These are phyloP conservation scores for Cladosporium oxysporum DNA, from an alignment of 2,329 filamentous ascomycete species.

Conservation along the genomic window DNA sequence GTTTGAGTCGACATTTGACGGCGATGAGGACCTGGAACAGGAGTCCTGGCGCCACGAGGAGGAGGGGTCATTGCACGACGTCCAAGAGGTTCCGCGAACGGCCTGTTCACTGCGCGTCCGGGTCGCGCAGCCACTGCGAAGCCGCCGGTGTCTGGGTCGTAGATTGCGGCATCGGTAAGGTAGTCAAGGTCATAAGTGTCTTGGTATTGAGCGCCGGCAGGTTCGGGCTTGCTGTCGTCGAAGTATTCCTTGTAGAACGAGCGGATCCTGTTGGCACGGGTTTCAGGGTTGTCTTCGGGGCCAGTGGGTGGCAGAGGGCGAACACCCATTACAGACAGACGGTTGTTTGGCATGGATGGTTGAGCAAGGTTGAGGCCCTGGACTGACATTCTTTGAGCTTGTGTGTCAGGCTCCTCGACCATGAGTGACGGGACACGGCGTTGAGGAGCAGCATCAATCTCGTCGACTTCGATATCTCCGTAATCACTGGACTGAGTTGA, in stretches of 20 bases:
- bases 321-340: conserved; percentile 61
- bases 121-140: conserved; percentile 44
- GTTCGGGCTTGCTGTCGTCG: conserved; percentile 69
- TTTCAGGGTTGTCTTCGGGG: conserved; percentile 87
- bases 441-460: conserved; percentile 24
- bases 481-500: conserved; percentile 33
- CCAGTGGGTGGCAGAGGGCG: conserved; percentile 80
- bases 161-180: conserved; percentile 61
- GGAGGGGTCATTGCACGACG: conserved; percentile 96
- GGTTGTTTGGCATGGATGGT: conserved; percentile 29
- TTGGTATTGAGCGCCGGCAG: conserved; percentile 52
- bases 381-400: conserved; percentile 22
- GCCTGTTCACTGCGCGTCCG: conserved; percentile 42
- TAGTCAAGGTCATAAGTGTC: conserved; percentile 76
- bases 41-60: conserved; percentile 64
- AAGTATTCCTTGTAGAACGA: conserved; percentile 99
- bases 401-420: conserved; percentile 6
- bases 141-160: conserved; percentile 59
- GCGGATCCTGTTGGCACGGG: conserved; percentile 91
- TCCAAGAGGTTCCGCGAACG: conserved; percentile 80
- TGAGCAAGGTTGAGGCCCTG: conserved; percentile 21
- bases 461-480: conserved; percentile 30
- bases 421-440: conserved; percentile 7
- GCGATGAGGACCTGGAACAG: conserved; percentile 43
- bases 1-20: conserved; percentile 49